A percentile compares a stretch with the other conserved stretches of the same genome.
Conservation (phyloP, 306 rosid genomes). For the Citrullus mucosospermus region DNA sequence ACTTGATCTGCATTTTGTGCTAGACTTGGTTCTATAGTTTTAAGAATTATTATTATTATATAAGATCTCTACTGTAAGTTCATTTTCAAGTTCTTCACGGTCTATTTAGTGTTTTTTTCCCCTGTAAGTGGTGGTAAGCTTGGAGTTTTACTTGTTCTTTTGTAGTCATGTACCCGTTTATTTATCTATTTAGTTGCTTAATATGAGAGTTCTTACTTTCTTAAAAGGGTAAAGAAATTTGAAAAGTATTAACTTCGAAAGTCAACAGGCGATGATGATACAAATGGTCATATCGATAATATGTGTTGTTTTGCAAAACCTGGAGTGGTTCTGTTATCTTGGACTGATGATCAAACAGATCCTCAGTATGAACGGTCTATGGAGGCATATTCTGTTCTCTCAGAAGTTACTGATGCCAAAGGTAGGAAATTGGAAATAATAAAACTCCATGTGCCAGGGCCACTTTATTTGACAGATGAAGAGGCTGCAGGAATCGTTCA, state of each 20-base stretch:
- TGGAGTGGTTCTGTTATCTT: conserved; percentile 75
- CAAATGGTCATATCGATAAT: conserved; percentile 92
- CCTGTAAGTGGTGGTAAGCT: neutral
- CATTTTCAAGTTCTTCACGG: neutral
- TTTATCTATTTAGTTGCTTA: neutral
- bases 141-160: neutral
- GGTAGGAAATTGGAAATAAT: conserved; percentile 68
- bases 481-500: conserved; percentile 60
- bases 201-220: neutral
- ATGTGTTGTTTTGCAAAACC: conserved; percentile 88
- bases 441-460: conserved; percentile 66
- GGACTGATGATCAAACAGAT: conserved; percentile 74
- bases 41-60: neutral
- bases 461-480: conserved; percentile 60
- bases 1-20: conserved; percentile 11
- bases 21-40: neutral
- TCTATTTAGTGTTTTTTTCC: neutral
- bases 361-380: conserved; percentile 72
- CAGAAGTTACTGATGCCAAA: conserved; percentile 52
- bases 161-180: neutral
- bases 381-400: conserved; percentile 59
- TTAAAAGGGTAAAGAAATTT: neutral
- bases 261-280: conserved; percentile 83
- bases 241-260: neutral
- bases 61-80: neutral